These are phyloP conservation scores for Fusarium armeniacum DNA, from an alignment of 2,329 filamentous ascomycete species.

Conservation along the genomic window DNA sequence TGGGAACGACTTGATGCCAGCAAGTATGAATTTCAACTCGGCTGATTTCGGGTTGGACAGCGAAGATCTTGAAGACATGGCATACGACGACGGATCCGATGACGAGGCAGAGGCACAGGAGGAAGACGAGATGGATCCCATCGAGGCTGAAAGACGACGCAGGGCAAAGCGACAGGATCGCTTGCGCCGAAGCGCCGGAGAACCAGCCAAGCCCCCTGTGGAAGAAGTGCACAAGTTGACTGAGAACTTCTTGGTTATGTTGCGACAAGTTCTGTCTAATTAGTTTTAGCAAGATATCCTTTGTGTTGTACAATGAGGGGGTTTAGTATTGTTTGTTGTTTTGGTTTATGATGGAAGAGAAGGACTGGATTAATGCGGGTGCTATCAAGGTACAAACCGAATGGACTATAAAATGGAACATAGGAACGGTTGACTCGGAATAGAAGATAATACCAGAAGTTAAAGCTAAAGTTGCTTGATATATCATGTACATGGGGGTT, in stretches of 20 bases:
- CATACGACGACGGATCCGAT: constrained; percentile 78
- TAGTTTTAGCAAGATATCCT: constrained; percentile 57
- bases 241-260: constrained; percentile 84
- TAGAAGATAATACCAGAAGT: constrained; percentile 9
- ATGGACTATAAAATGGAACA: constrained; percentile 6
- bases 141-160: constrained; percentile 85
- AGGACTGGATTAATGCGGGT: constrained; percentile 14
- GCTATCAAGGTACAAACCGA: constrained; percentile 14
- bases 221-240: constrained; percentile 83
- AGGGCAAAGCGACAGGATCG: constrained; percentile 83
- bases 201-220: constrained; percentile 85
- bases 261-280: constrained; percentile 83
- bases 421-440: constrained; percentile 6
- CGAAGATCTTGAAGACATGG: constrained; percentile 88
- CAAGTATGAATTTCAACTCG: constrained; percentile 76
- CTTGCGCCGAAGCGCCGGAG: constrained; percentile 83
- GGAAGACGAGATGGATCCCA: constrained; percentile 86
- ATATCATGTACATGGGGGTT: background rate
- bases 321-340: too few species aligned
- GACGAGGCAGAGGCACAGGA: constrained; percentile 78
- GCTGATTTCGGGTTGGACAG: constrained; percentile 92
- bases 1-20: constrained; percentile 64
- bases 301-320: constrained; percentile 2
- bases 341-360: constrained; percentile 8
- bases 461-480: background rate